Evolutionary conservation across 1,284 basidiomycete species (phyloP).

Genomic region (Coniferiporia weirii): DNA sequence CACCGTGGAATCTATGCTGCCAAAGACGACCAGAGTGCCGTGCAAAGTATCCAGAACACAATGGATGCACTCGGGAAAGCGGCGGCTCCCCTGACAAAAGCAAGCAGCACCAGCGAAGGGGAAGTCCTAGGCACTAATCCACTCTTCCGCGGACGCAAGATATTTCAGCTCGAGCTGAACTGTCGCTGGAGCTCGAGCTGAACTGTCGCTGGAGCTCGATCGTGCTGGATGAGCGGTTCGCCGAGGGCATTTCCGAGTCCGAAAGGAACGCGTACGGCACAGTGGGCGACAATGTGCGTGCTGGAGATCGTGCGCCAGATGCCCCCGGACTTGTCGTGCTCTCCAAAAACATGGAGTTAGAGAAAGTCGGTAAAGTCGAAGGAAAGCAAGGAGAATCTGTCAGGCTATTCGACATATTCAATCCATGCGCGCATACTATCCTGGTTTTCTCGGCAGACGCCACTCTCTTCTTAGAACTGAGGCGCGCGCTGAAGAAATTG

Average conservation of each 20-base stretch:
- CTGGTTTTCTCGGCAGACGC: slow-evolving; percentile 14
- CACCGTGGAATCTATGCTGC: not conserved
- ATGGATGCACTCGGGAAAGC: not conserved
- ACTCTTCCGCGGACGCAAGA: slow-evolving; percentile 4
- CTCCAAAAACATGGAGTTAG: not conserved
- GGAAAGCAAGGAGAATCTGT: not conserved
- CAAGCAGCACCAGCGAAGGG: not conserved
- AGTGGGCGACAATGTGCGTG: not conserved
- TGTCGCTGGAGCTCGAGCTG: slow-evolving; percentile 21
- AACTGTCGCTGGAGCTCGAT: slow-evolving; percentile 22
- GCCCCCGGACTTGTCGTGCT: slow-evolving; percentile 12
- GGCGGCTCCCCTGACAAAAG: not conserved
- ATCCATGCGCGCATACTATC: slow-evolving; percentile 17
- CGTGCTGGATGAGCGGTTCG: slow-evolving; percentile 16
- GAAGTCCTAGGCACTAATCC: not conserved
- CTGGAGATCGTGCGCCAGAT: slow-evolving; percentile 22
- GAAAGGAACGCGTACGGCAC: slow-evolving; percentile 1
- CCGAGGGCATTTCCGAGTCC: not conserved
- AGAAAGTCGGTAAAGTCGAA: not conserved
- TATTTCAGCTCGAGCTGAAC: slow-evolving; percentile 21
- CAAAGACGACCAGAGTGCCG: not conserved
- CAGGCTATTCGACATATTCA: slow-evolving; percentile 20
- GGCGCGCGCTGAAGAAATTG: not conserved
- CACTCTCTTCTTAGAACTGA: not conserved
- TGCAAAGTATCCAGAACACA: not conserved